These are phyloP conservation scores for Hordeum marinum DNA, from an alignment of 176 grass and related monocot genomes.

Conservation along the genomic window DNA sequence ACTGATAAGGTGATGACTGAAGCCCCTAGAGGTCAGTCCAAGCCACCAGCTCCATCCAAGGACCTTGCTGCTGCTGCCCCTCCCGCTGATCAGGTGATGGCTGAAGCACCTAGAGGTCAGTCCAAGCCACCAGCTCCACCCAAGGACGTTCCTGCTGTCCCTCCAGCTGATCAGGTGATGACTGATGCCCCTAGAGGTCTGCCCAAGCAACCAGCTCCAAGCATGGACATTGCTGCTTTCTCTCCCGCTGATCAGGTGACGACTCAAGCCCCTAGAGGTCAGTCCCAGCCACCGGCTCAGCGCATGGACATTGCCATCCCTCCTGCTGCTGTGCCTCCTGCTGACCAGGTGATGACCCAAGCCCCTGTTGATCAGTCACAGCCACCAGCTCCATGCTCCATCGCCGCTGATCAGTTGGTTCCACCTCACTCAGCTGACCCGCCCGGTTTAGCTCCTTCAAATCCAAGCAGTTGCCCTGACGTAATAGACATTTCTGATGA, in stretches of 20 bases:
- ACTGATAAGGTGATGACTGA: not conserved
- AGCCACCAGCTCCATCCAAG: slow-evolving; percentile 3
- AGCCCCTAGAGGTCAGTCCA: not conserved
- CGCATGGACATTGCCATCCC: not conserved
- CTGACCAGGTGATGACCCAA: not conserved
- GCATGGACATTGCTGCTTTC: not conserved
- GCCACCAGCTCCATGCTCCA: not conserved
- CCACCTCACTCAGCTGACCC: slow-evolving; percentile 11
- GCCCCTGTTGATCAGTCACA: not conserved
- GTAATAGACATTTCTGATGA: slow-evolving; percentile 49
- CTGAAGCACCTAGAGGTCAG: not conserved
- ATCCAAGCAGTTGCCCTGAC: not conserved
- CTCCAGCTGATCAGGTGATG: not conserved
- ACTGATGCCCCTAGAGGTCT: not conserved
- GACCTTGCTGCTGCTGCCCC: not conserved
- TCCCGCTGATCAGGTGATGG: not conserved
- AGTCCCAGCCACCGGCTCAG: not conserved
- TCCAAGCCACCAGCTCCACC: not conserved
- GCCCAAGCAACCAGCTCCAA: not conserved
- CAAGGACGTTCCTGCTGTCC: not conserved
- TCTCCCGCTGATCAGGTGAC: not conserved
- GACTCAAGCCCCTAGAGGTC: not conserved
- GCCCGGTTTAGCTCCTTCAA: not conserved
- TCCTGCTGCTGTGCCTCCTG: not conserved
- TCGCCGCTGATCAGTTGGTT: not conserved